Conservation (phyloP, 176 grass and related monocot species). For the Oryza rufipogon region DNA sequence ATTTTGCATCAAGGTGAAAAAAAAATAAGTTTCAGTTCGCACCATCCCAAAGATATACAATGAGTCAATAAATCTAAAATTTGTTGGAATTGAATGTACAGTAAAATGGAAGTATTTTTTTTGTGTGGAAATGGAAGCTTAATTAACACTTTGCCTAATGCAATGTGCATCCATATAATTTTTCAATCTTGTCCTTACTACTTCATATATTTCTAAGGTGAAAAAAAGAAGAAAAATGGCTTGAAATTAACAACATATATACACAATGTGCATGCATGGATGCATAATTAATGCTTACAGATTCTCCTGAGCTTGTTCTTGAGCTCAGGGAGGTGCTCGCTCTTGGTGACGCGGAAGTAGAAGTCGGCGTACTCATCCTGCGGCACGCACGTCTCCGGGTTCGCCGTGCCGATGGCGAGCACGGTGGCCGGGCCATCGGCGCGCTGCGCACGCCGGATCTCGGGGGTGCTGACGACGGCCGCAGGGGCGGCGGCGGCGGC, state of each 20-base stretch:
- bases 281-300: background rate
- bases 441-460: background rate
- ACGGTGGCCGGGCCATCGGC: background rate
- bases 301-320: background rate
- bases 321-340: background rate
- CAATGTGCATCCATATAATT: no score
- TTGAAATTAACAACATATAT: background rate
- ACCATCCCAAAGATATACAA: no score
- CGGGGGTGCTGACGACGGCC: background rate
- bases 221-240: no score
- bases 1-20: no score
- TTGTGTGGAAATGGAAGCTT: background rate
- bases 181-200: no score
- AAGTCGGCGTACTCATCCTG: background rate
- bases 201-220: no score
- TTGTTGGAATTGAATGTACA: background rate
- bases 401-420: background rate
- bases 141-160: background rate
- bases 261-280: no score
- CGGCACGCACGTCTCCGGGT: background rate
- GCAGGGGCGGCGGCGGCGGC: background rate
- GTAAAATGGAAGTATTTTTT: background rate
- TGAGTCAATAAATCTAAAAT: background rate
- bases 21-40: no score
- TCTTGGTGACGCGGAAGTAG: background rate